Conservation (phyloP, 495 filamentous ascomycete species). For the Xeromyces bisporus region DNA sequence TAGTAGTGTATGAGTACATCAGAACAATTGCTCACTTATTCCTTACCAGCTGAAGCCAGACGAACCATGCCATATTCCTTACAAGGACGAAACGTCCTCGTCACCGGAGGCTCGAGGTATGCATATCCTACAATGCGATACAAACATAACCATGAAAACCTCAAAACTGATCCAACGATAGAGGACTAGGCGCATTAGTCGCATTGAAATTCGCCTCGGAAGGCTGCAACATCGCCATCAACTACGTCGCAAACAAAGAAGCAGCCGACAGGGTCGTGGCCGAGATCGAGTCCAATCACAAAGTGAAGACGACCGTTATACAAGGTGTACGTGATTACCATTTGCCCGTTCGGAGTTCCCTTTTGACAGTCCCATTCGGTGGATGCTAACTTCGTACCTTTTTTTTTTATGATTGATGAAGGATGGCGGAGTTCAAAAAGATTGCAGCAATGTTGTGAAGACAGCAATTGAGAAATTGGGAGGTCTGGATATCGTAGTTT, state of each 20-base stretch:
- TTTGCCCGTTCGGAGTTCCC: no score
- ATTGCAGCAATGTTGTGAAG: conserved; percentile 36
- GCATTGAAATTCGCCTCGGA: conserved; percentile 48
- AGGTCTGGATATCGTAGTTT: conserved; percentile 52
- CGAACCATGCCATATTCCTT: conserved; percentile 46
- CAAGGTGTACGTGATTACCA: conserved; percentile 36
- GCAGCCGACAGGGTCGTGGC: conserved; percentile 37
- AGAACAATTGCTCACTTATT: no score
- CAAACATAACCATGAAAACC: not conserved
- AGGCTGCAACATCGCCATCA: conserved; percentile 53
- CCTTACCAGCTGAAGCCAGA: no score
- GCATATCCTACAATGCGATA: no score
- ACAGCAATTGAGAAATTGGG: conserved; percentile 41
- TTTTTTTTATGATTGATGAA: conserved; percentile 7
- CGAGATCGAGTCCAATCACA: conserved; percentile 32
- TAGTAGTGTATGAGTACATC: no score
- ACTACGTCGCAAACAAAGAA: conserved; percentile 40
- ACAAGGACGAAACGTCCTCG: conserved; percentile 43
- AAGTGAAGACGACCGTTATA: conserved; percentile 37
- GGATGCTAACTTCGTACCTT: no score
- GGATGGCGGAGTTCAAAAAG: conserved; percentile 41
- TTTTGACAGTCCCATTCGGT: no score
- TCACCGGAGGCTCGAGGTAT: conserved; percentile 54
- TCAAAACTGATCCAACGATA: conserved; percentile 7
- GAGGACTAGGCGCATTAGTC: conserved; percentile 49